Evolutionary conservation across 179 eudicot genomes (phyloP).

Genomic region (Spinacia oleracea): DNA sequence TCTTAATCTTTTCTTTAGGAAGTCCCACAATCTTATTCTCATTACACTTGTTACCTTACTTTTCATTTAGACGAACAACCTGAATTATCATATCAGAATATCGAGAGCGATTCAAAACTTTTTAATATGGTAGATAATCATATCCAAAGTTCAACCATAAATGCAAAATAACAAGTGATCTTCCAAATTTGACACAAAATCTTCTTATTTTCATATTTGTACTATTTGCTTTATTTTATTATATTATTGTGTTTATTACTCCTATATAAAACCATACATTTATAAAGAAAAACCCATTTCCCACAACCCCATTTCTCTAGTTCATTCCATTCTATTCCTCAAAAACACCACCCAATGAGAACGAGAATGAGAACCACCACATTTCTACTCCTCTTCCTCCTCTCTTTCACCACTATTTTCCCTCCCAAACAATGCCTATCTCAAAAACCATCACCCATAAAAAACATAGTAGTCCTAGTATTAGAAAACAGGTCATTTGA

Average conservation of each 20-base stretch:
- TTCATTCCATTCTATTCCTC: constrained; percentile 9
- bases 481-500: constrained; percentile 91
- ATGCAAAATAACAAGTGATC: constrained; percentile 3
- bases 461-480: constrained; percentile 75
- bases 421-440: constrained; percentile 18
- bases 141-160: neutral
- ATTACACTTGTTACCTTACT: too few relatives aligned
- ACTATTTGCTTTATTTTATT: neutral
- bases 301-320: constrained; percentile 3
- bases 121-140: neutral
- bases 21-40: too few relatives aligned
- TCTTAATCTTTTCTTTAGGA: neutral
- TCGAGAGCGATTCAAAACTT: neutral
- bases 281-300: neutral
- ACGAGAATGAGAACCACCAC: constrained; percentile 13
- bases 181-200: neutral
- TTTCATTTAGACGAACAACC: too few relatives aligned
- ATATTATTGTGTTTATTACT: neutral
- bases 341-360: constrained; percentile 15
- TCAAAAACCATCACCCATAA: constrained; percentile 50
- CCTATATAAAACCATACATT: neutral
- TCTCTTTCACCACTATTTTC: constrained; percentile 12
- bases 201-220: neutral
- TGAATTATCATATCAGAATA: neutral
- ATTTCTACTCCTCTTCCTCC: constrained; percentile 8